Evolutionary conservation across 768 basidiomycete species (phyloP).

Genomic region (Lanmaoa pseudosensibilis): DNA sequence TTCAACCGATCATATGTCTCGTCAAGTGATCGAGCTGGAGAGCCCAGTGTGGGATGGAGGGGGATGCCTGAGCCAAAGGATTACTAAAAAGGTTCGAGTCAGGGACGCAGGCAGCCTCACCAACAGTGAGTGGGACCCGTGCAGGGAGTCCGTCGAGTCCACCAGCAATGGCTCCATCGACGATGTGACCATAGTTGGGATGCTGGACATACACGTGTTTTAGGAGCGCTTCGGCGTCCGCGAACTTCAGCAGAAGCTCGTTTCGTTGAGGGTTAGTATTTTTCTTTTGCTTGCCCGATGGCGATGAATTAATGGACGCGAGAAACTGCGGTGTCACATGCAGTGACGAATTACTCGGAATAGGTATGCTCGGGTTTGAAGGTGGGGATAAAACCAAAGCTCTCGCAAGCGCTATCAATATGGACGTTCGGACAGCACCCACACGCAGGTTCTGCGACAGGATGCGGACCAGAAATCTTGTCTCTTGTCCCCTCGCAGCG

Average conservation of each 20-base stretch:
- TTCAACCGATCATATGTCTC: conserved; percentile 78
- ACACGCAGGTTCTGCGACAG: conserved; percentile 78
- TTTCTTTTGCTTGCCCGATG: conserved; percentile 32
- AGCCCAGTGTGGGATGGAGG: conserved; percentile 82
- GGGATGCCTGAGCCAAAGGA: conserved; percentile 60
- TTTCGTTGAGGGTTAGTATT: conserved; percentile 31
- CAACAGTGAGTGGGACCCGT: conserved; percentile 66
- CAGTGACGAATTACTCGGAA: conserved; percentile 26
- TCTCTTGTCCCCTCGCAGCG: conserved; percentile 82
- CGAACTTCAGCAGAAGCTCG: conserved; percentile 44
- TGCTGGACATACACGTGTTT: conserved; percentile 76
- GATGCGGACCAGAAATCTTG: conserved; percentile 77
- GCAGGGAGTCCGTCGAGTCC: conserved; percentile 62
- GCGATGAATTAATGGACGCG: conserved; percentile 18
- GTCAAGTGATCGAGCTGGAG: conserved; percentile 78
- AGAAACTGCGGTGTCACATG: conserved; percentile 26
- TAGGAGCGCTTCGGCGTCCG: conserved; percentile 60
- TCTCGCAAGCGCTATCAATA: conserved; percentile 77
- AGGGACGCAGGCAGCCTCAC: conserved; percentile 41
- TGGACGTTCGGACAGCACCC: conserved; percentile 82
- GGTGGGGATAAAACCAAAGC: conserved; percentile 67
- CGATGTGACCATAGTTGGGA: conserved; percentile 73
- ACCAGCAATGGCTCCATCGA: conserved; percentile 54
- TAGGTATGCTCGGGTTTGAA: conserved; percentile 19
- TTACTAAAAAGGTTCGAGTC: conserved; percentile 12